phyloP scores from a whole-genome alignment of 1,284 basidiomycete genomes.

The Amylostereum chailletii region DNA sequence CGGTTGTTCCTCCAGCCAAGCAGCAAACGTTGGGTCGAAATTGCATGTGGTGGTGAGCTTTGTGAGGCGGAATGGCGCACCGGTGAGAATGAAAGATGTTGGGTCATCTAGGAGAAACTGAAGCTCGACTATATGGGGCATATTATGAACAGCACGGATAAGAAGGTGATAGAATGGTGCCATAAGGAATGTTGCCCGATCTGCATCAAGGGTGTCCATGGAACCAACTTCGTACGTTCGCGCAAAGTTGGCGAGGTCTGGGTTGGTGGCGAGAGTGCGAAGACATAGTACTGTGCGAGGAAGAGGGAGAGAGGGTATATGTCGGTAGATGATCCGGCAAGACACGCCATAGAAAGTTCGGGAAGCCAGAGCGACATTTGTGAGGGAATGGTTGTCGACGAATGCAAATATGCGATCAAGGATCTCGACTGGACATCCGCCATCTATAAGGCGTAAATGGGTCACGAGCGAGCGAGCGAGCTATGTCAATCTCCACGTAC shows the following conservation, averaged over 20 bases:
- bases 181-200: slow-evolving; percentile 6
- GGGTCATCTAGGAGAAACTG: slow-evolving; percentile 16
- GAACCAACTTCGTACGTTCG: slow-evolving; percentile 11
- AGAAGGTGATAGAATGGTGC: slow-evolving; percentile 10
- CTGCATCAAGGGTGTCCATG: slow-evolving; percentile 4
- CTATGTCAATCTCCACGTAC: not conserved
- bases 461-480: not conserved
- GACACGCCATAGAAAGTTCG: slow-evolving; percentile 7
- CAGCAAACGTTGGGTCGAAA: slow-evolving; percentile 15
- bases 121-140: slow-evolving; percentile 15
- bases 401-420: slow-evolving; percentile 11
- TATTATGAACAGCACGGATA: slow-evolving; percentile 12
- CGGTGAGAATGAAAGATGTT: slow-evolving; percentile 12
- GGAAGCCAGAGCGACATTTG: slow-evolving; percentile 3
- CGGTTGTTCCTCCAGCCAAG: slow-evolving; percentile 14
- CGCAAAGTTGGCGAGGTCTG: slow-evolving; percentile 6
- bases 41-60: slow-evolving; percentile 17
- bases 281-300: slow-evolving; percentile 4
- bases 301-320: slow-evolving; percentile 8
- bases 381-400: slow-evolving; percentile 5
- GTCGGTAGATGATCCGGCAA: slow-evolving; percentile 11
- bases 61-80: slow-evolving; percentile 15
- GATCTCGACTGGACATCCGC: slow-evolving; percentile 7
- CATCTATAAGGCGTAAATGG: not conserved
- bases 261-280: slow-evolving; percentile 6